Conservation (phyloP, 495 filamentous ascomycete species). For the Symbiotaphrina buchneri region DNA sequence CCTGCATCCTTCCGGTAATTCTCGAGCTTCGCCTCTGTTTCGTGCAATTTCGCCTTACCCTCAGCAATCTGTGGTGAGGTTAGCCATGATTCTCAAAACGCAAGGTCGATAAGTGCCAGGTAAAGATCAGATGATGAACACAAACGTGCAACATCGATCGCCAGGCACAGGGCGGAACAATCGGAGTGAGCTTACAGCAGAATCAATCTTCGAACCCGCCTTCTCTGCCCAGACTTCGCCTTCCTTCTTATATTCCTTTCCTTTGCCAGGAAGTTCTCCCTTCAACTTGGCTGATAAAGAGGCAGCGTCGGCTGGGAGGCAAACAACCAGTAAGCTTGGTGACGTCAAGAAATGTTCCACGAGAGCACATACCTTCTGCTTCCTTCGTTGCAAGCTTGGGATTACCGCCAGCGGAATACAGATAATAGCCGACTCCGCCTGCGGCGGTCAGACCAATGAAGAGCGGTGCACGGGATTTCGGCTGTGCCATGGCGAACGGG, state of each 20-base stretch:
- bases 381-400: slow-evolving; percentile 63
- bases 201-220: slow-evolving; percentile 28
- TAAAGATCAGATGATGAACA: background rate
- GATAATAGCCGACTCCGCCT: slow-evolving; percentile 65
- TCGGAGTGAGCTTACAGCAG: slow-evolving; percentile 30
- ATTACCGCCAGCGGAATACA: slow-evolving; percentile 70
- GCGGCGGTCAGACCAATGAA: slow-evolving; percentile 38
- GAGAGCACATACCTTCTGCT: slow-evolving; percentile 40
- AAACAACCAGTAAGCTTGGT: background rate
- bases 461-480: slow-evolving; percentile 28
- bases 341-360: background rate
- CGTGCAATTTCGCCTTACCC: slow-evolving; percentile 36
- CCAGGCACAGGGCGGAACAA: too few species aligned
- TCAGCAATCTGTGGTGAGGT: slow-evolving; percentile 31
- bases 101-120: background rate
- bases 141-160: background rate
- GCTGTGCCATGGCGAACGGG: background rate
- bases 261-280: slow-evolving; percentile 27
- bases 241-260: slow-evolving; percentile 25
- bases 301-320: slow-evolving; percentile 31
- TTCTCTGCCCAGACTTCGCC: slow-evolving; percentile 26
- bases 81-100: slow-evolving; percentile 4
- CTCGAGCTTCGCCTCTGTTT: slow-evolving; percentile 10
- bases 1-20: slow-evolving; percentile 13
- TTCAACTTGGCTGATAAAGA: slow-evolving; percentile 42